These are phyloP conservation scores for Umbelopsis vinacea DNA, from an alignment of 192 early-diverging fungal species.

Conservation along the genomic window DNA sequence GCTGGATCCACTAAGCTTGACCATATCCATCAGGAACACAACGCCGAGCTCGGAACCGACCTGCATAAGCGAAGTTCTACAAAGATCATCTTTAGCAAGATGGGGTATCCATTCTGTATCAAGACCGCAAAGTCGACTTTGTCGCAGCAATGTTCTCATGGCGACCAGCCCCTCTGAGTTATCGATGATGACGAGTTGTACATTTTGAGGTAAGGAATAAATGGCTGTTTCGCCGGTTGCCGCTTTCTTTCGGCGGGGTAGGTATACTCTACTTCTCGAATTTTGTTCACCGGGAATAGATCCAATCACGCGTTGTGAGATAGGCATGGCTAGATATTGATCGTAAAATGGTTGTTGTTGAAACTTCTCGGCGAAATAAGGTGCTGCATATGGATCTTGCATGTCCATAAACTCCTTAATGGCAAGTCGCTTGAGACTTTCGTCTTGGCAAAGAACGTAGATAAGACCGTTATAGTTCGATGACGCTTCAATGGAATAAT, in stretches of 20 bases:
- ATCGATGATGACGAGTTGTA: constrained; percentile 31
- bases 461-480: constrained; percentile 40
- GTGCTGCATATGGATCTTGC: constrained; percentile 25
- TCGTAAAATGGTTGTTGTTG: constrained; percentile 24
- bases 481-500: constrained; percentile 33
- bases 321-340: constrained; percentile 24
- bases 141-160: constrained; percentile 21
- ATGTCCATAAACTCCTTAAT: constrained; percentile 42
- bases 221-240: background rate
- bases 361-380: constrained; percentile 32
- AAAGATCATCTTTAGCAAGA: constrained; percentile 25
- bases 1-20: constrained; percentile 7
- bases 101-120: constrained; percentile 42
- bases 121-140: constrained; percentile 24
- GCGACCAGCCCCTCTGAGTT: constrained; percentile 1
- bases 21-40: constrained; percentile 36
- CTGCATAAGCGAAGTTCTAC: constrained; percentile 37
- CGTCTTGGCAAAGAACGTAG: constrained; percentile 9
- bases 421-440: constrained; percentile 23
- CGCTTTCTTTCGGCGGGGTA: constrained; percentile 16
- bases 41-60: constrained; percentile 26
- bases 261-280: constrained; percentile 27
- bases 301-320: constrained; percentile 27
- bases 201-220: constrained; percentile 20
- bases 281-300: constrained; percentile 36